These are phyloP conservation scores for Pichia sp. DNA, from an alignment of 1,139 yeast species.

Conservation along the genomic window DNA sequence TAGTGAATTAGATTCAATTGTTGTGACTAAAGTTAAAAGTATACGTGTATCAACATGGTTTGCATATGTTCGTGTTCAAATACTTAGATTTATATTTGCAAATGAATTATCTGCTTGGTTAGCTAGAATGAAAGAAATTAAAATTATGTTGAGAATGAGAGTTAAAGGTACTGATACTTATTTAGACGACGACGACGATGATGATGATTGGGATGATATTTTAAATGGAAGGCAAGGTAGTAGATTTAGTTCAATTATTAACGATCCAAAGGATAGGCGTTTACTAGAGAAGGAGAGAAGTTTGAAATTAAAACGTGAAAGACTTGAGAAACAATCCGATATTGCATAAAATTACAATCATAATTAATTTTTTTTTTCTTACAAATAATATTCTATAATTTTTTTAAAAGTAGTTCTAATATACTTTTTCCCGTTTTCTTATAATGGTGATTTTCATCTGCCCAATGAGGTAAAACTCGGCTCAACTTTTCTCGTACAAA, in stretches of 20 bases:
- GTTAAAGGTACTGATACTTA: conserved; percentile 5
- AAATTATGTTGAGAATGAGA: conserved; percentile 14
- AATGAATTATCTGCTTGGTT: conserved; percentile 56
- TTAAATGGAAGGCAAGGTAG: no score
- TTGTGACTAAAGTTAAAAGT: conserved; percentile 47
- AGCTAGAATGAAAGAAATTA: conserved; percentile 12
- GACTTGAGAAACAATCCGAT: conserved; percentile 14
- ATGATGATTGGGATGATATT: not conserved
- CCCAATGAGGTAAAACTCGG: no score
- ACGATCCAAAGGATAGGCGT: conserved; percentile 19
- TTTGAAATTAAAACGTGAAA: conserved; percentile 18
- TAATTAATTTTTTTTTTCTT: no score
- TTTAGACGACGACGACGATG: conserved; percentile 7
- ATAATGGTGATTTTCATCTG: no score
- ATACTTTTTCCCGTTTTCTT: no score
- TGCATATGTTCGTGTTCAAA: conserved; percentile 52
- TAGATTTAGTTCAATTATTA: no score
- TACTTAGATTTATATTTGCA: conserved; percentile 65
- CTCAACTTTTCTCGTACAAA: no score
- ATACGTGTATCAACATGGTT: conserved; percentile 63
- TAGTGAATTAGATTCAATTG: conserved; percentile 31
- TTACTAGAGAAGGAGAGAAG: conserved; percentile 11
- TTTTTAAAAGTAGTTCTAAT: no score
- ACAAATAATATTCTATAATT: no score
- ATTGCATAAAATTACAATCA: no score